Percentiles rank a stretch among this genome's conserved stretches.
Evolutionary conservation across 2,329 filamentous ascomycete genomes (phyloP).

Genomic region (Hyphodiscus sp.): DNA sequence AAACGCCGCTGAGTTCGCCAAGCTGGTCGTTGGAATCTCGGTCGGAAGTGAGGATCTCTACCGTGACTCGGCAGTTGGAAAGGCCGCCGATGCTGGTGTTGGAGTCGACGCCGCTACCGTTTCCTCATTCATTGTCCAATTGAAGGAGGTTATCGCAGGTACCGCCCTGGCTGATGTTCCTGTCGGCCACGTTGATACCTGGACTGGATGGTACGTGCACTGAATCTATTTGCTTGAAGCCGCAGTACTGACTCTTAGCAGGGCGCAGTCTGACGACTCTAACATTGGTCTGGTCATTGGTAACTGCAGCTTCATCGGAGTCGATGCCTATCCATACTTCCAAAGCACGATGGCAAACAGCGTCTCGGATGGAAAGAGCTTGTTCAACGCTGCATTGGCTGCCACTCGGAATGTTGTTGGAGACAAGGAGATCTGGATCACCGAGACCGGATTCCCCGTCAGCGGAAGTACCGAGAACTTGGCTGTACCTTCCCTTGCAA

Average conservation of each 20-base stretch:
- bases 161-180: constrained; percentile 51
- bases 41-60: constrained; percentile 85
- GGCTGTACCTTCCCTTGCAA: constrained; percentile 56
- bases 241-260: not conserved
- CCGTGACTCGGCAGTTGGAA: constrained; percentile 66
- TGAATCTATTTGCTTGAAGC: not conserved
- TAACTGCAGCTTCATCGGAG: constrained; percentile 70
- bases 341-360: constrained; percentile 61
- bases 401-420: constrained; percentile 51
- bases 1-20: constrained; percentile 59
- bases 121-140: constrained; percentile 63
- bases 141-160: constrained; percentile 55
- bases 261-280: constrained; percentile 44
- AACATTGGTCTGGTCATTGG: constrained; percentile 66
- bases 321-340: constrained; percentile 83
- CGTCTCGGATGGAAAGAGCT: constrained; percentile 54
- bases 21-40: constrained; percentile 72
- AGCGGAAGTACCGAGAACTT: constrained; percentile 56
- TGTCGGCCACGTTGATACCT: constrained; percentile 85
- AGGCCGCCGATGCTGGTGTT: constrained; percentile 52
- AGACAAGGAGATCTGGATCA: constrained; percentile 75
- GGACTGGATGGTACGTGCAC: constrained; percentile 56
- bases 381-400: constrained; percentile 63
- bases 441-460: constrained; percentile 84
- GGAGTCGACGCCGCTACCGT: constrained; percentile 59